These are phyloP conservation scores for Plectosphaerella sp. DNA, from an alignment of 2,329 filamentous ascomycete genomes.

Conservation along the genomic window DNA sequence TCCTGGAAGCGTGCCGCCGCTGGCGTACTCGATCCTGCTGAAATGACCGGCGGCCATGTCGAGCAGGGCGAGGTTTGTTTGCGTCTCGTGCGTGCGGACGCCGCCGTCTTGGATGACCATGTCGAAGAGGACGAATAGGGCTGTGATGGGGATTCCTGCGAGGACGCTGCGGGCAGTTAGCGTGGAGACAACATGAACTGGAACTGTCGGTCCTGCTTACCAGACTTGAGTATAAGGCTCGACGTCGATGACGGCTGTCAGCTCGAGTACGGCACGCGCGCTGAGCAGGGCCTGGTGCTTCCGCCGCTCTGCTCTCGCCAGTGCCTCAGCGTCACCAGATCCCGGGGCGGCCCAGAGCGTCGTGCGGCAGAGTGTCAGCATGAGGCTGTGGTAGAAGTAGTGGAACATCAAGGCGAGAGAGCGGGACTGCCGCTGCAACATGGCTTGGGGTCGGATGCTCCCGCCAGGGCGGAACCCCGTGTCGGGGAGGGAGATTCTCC, in stretches of 20 bases:
- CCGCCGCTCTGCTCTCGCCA: constrained; percentile 8
- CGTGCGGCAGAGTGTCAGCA: constrained; percentile 19
- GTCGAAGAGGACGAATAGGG: constrained; percentile 36
- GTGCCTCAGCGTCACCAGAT: constrained; percentile 4
- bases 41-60: constrained; percentile 38
- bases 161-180: constrained; percentile 18
- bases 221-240: constrained; percentile 22
- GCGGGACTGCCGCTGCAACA: constrained; percentile 6
- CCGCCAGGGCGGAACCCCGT: constrained; percentile 11
- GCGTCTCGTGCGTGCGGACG: constrained; percentile 25
- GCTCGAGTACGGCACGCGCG: constrained; percentile 20
- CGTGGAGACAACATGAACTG: not conserved
- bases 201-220: constrained; percentile 6
- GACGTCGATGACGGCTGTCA: constrained; percentile 21
- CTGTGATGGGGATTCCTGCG: constrained; percentile 28
- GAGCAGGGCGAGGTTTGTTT: constrained; percentile 30
- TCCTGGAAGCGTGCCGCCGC: constrained; percentile 26
- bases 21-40: constrained; percentile 33
- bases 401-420: constrained; percentile 13
- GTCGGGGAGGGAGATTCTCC: constrained; percentile 20
- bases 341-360: constrained; percentile 13
- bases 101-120: constrained; percentile 27
- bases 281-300: constrained; percentile 15
- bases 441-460: constrained; percentile 4
- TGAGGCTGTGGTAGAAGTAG: constrained; percentile 21